Base-by-base conservation (phyloP, 1,284 basidiomycete species). In the Cutaneotrichosporon mucoides region DNA sequence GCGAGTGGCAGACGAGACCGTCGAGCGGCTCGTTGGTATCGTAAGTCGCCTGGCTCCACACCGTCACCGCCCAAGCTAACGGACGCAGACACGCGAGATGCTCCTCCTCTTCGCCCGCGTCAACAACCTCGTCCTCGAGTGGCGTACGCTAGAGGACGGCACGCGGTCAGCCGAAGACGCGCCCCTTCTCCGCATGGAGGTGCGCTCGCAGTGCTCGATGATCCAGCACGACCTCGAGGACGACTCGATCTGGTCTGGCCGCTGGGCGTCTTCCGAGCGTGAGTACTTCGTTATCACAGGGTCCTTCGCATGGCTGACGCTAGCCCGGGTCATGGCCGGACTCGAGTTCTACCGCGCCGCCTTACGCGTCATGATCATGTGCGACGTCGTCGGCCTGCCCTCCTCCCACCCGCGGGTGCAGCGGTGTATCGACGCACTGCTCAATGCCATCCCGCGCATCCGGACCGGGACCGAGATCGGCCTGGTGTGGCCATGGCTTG, bases 141-240 rank as follows among this genome's bases (percentile, higher is more conserved):
- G 49, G 49, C 37, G 38, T 13, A 15, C 38, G 5, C 49, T 51
- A 3, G 15, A 51, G 4, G 49, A 40, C 12, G 38, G 44, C 6
- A 16, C 44, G 24, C 5, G 44, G 10, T 10, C 44, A 1, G 44
- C n/a, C 5, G 15, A 46, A 1, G 44, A 46, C n/a, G 9, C 24
- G 5, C 44, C 15, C 15, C 38, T 51, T 9, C 7, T 38, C 4
- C 49, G 38, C 2, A 51, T 51, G 15, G 49, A 51, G 15, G 49
- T 51, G 5, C 37, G 49, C 10, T 51, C 49, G 8, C 49, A 51
- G 16, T 51, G 49, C 49, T 51, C 49, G 9, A 51, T 51, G 49
- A 51, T 51, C 13, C 49, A 51, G 38, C 49, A 51, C 7, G 49
- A 51, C 38, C 38, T 51, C 15, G 49, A 51, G 13, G 49, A 51